phyloP scores from a whole-genome alignment of 306 rosid species.

The Cucurbita argyrosperma region DNA sequence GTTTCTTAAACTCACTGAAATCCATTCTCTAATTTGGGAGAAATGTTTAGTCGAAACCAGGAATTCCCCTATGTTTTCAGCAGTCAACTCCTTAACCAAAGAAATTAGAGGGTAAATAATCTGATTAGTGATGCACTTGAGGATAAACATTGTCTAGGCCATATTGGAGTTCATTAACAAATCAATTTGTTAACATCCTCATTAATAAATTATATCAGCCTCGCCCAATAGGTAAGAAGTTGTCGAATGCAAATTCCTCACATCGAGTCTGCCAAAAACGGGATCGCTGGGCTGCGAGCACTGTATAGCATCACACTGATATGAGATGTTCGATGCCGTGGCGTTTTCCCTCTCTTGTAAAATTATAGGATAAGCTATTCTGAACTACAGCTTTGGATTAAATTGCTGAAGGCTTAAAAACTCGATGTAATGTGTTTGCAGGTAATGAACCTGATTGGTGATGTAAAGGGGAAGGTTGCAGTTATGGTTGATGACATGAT shows the following conservation, averaged over 20 bases:
- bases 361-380: not conserved
- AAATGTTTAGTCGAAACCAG: not conserved
- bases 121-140: not conserved
- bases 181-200: no score
- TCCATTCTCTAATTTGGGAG: not conserved
- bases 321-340: not conserved
- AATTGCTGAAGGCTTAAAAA: not conserved
- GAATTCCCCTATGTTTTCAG: not conserved
- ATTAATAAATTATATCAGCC: no score
- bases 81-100: not conserved
- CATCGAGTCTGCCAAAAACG: not conserved
- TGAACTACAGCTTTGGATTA: not conserved
- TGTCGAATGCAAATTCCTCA: not conserved
- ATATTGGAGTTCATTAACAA: not conserved
- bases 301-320: not conserved
- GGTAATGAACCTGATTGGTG: constrained; percentile 98
- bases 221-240: not conserved
- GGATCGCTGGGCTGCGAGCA: not conserved
- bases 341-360: not conserved
- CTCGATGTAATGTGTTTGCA: constrained; percentile 10
- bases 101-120: not conserved
- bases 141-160: not conserved
- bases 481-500: constrained; percentile 99
- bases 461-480: constrained; percentile 94
- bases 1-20: not conserved